Evolutionary conservation across 306 rosid species (phyloP).

Genomic region (Alnus rubra): DNA sequence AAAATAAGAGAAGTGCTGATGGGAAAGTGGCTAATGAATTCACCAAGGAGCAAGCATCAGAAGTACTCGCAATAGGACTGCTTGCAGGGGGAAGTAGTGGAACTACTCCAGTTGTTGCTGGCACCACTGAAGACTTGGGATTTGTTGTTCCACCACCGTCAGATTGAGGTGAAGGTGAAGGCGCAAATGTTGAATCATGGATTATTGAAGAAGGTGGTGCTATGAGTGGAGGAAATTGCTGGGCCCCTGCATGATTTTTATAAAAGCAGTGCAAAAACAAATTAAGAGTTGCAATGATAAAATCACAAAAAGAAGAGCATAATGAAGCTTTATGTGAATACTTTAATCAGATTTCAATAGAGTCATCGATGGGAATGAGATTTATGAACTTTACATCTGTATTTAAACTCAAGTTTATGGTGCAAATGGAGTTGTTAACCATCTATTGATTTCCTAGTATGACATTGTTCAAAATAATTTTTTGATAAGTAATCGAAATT

Average conservation of each 20-base stretch:
- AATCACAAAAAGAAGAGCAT: background rate
- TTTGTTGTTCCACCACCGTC: slow-evolving; percentile 42
- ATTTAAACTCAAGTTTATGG: background rate
- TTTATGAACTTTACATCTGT: background rate
- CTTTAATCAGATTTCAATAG: slow-evolving; percentile 18
- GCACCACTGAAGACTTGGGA: slow-evolving; percentile 52
- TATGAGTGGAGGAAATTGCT: slow-evolving; percentile 68
- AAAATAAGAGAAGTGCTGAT: slow-evolving; percentile 37
- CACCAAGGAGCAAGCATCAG: slow-evolving; percentile 64
- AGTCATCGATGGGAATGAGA: slow-evolving; percentile 7
- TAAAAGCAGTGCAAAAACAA: slow-evolving; percentile 2
- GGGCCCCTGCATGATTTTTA: slow-evolving; percentile 60
- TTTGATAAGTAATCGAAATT: no score
- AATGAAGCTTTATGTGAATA: background rate
- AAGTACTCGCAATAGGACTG: slow-evolving; percentile 61
- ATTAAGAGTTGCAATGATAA: background rate
- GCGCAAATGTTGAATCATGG: slow-evolving; percentile 54
- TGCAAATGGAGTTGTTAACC: background rate
- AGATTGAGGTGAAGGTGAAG: slow-evolving; percentile 69
- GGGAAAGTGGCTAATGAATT: slow-evolving; percentile 49
- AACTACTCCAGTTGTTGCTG: slow-evolving; percentile 48
- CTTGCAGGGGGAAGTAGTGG: slow-evolving; percentile 65
- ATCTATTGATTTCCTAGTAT: background rate
- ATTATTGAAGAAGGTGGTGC: slow-evolving; percentile 77
- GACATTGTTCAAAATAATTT: background rate